Conservation (phyloP, 116 monocot genomes). For the Phalaenopsis hybrid region DNA sequence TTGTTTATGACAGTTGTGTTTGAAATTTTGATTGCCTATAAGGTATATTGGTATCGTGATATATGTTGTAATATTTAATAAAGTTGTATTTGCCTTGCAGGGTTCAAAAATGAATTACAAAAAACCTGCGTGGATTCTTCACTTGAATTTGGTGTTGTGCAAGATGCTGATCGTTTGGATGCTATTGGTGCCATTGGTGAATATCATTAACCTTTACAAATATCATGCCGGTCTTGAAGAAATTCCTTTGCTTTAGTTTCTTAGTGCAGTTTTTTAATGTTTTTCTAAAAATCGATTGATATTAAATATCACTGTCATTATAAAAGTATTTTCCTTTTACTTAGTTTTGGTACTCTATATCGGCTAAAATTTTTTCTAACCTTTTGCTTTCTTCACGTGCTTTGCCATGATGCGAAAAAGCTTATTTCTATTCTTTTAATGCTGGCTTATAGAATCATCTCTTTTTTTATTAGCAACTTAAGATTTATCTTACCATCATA, state of each 20-base stretch:
- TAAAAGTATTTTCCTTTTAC: neutral
- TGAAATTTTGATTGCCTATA: neutral
- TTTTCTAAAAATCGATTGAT: neutral
- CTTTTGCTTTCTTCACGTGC: neutral
- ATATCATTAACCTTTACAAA: neutral
- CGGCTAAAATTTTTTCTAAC: neutral
- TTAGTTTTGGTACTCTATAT: neutral
- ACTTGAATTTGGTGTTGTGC: slow-evolving; percentile 70
- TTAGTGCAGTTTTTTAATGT: neutral
- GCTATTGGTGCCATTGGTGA: slow-evolving; percentile 97
- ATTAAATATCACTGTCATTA: neutral
- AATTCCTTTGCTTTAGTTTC: neutral
- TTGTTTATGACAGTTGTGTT: neutral
- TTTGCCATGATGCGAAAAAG: neutral
- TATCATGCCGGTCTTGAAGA: neutral
- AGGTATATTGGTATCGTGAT: neutral
- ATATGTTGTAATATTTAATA: neutral
- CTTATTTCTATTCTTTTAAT: neutral
- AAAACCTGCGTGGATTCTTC: slow-evolving; percentile 15
- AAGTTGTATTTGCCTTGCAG: slow-evolving; percentile 21
- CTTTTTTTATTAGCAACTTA: neutral
- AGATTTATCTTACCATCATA: neutral
- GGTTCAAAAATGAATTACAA: slow-evolving; percentile 83
- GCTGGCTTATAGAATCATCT: neutral
- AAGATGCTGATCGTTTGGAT: slow-evolving; percentile 96